Evolutionary conservation across 306 rosid genomes (phyloP), one percentile per base, ranked within the genome.

Genomic region (Albizia julibrissin): DNA sequence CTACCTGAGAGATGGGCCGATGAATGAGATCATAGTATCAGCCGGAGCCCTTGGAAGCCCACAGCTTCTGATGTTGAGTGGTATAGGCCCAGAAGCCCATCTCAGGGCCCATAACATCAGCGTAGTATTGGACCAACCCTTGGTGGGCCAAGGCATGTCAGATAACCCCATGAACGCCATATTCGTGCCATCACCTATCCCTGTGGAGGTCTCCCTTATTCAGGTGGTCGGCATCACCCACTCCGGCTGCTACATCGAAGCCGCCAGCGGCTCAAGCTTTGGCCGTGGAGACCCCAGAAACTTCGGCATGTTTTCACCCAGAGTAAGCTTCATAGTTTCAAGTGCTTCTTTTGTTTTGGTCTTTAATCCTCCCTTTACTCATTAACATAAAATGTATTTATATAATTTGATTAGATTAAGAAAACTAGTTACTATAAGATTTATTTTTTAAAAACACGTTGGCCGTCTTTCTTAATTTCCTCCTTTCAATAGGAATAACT

Each of bases 31-130:
- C 26, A 87, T 91, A 0, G 43, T 90, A 12, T 89, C 98, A 12
- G 82, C 98, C 0, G 98, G 98, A 8, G 92, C 96, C 31, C 79
- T 93, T 6, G 98, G 96, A 78, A 93, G 98, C 83, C 98, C 98
- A 84, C 96, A 93, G 50, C 84, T 90, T 26, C 54, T 90, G 2
- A 89, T 87, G 92, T 59, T 92, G 80, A 92, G 97, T 85, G 97
- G 97, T 46, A 81, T 90, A 24, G 97, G 94, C 72, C 85, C 97
- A 3, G 44, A 65, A 3, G 72, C 88, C 10, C 85, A 86, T 11
- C 92, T 88, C 0, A 71, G 12, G 86, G 84, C 88, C 83, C 91
- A 84, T 16, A 88, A 88, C 16, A 88, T 92, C 8, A 69, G 7
- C 0, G 76, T 92, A 12, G 81, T 89, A 10, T 58, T 89, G 78